phyloP scores from a whole-genome alignment of 2,329 filamentous ascomycete species.

The Neofusicoccum umdonicola region DNA sequence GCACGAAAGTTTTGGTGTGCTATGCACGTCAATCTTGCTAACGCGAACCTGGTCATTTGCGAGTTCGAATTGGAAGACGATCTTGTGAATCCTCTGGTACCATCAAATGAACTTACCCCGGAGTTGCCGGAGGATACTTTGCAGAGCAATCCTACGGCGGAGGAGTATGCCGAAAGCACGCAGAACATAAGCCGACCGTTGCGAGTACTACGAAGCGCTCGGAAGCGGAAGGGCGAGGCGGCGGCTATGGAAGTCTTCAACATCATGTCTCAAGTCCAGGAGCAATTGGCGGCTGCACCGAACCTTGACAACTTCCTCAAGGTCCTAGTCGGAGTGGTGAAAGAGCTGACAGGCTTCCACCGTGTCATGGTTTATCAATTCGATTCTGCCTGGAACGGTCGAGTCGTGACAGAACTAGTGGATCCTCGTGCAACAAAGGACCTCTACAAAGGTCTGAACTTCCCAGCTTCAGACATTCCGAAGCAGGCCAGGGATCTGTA shows the following conservation, averaged over 20 bases:
- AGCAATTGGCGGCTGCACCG: slow-evolving; percentile 73
- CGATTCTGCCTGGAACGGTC: slow-evolving; percentile 76
- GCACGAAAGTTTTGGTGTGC: slow-evolving; percentile 80
- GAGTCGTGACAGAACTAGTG: slow-evolving; percentile 83
- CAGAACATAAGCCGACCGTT: slow-evolving; percentile 72
- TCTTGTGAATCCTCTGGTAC: slow-evolving; percentile 63
- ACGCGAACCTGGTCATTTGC: slow-evolving; percentile 73
- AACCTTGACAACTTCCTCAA: slow-evolving; percentile 74
- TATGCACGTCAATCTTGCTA: slow-evolving; percentile 69
- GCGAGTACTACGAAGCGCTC: slow-evolving; percentile 71
- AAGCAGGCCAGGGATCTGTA: slow-evolving; percentile 86
- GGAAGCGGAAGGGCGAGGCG: slow-evolving; percentile 73
- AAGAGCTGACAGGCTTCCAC: slow-evolving; percentile 87
- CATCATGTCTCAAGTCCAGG: slow-evolving; percentile 88
- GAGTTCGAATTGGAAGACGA: slow-evolving; percentile 89
- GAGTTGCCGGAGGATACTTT: slow-evolving; percentile 72
- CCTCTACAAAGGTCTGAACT: slow-evolving; percentile 82
- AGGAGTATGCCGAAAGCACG: slow-evolving; percentile 75
- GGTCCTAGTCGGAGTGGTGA: slow-evolving; percentile 78
- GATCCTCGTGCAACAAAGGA: slow-evolving; percentile 77
- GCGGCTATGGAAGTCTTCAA: slow-evolving; percentile 88
- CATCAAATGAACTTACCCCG: slow-evolving; percentile 56
- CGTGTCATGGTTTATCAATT: slow-evolving; percentile 94
- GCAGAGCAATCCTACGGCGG: slow-evolving; percentile 66
- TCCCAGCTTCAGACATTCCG: slow-evolving; percentile 83